Conservation (phyloP, 768 basidiomycete species). For the Phaeotremella fagi region DNA sequence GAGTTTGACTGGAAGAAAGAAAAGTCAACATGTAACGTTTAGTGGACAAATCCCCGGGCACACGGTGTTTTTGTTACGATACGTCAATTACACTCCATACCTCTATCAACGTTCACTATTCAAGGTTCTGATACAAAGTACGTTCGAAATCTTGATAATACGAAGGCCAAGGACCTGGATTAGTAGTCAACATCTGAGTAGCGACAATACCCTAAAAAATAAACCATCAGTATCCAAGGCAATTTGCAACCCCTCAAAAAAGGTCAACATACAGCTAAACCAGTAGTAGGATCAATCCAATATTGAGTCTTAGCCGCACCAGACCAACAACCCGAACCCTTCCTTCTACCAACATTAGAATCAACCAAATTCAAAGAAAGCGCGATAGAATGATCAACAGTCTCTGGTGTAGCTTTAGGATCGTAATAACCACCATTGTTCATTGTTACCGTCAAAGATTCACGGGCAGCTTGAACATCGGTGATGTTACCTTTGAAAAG, state of each 20-base stretch:
- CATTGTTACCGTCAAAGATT: not conserved
- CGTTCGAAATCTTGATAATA: slow-evolving; percentile 21
- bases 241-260: not conserved
- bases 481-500: slow-evolving; percentile 22
- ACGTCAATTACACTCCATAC: no score
- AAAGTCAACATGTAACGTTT: no score
- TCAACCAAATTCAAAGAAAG: slow-evolving; percentile 21
- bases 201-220: not conserved
- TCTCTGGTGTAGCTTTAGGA: not conserved
- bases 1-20: no score
- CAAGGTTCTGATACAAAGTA: slow-evolving; percentile 14
- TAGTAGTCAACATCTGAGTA: not conserved
- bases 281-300: slow-evolving; percentile 32
- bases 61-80: no score
- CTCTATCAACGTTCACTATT: not conserved
- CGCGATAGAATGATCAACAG: slow-evolving; percentile 29
- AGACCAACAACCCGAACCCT: slow-evolving; percentile 32
- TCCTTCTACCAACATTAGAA: slow-evolving; percentile 21
- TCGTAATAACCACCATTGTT: not conserved
- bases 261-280: slow-evolving; percentile 26
- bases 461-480: not conserved
- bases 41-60: no score
- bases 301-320: slow-evolving; percentile 28
- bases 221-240: not conserved
- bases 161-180: slow-evolving; percentile 16